A percentile compares a stretch with the other conserved stretches of the same genome.
These are phyloP conservation scores for Gymnopilus dilepis DNA, from an alignment of 768 basidiomycete species.

Conservation along the genomic window DNA sequence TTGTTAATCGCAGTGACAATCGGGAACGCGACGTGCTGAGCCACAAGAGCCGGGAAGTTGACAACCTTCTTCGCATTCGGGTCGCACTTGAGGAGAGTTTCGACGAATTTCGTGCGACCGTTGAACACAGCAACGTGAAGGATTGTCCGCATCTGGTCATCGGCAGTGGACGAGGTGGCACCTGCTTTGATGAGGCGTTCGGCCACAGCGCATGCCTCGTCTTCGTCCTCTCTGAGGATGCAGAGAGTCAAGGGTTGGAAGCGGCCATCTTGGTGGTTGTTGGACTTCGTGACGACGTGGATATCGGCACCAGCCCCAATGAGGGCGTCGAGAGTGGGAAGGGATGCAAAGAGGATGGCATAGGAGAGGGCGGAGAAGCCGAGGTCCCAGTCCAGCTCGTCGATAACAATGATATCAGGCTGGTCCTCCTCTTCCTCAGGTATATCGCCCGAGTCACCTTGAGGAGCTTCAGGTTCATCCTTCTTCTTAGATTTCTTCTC, in stretches of 20 bases:
- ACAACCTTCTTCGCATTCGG: conserved; percentile 43
- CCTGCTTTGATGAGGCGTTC: conserved; percentile 46
- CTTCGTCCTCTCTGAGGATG: conserved; percentile 46
- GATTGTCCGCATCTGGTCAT: conserved; percentile 43
- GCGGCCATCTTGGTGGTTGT: conserved; percentile 24
- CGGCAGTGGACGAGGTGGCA: conserved; percentile 47
- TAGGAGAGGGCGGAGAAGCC: conserved; percentile 56
- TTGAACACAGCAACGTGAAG: conserved; percentile 44
- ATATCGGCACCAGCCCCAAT: conserved; percentile 53
- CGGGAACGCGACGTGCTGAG: conserved; percentile 38
- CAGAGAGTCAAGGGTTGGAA: conserved; percentile 47
- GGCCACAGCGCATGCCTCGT: conserved; percentile 43
- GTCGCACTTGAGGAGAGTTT: conserved; percentile 46
- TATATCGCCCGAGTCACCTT: conserved; percentile 35
- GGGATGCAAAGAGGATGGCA: conserved; percentile 53
- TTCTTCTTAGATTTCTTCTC: conserved; percentile 29
- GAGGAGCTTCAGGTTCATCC: not conserved
- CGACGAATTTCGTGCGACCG: conserved; percentile 43
- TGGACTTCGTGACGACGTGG: conserved; percentile 37
- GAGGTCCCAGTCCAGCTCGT: conserved; percentile 64
- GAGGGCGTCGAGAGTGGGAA: conserved; percentile 50
- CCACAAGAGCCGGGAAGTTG: conserved; percentile 41
- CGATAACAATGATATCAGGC: conserved; percentile 61
- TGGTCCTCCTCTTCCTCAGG: conserved; percentile 54
- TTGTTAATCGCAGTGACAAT: conserved; percentile 41